Evolutionary conservation across 2,329 filamentous ascomycete genomes (phyloP).

Genomic region (Blastomyces percursus): DNA sequence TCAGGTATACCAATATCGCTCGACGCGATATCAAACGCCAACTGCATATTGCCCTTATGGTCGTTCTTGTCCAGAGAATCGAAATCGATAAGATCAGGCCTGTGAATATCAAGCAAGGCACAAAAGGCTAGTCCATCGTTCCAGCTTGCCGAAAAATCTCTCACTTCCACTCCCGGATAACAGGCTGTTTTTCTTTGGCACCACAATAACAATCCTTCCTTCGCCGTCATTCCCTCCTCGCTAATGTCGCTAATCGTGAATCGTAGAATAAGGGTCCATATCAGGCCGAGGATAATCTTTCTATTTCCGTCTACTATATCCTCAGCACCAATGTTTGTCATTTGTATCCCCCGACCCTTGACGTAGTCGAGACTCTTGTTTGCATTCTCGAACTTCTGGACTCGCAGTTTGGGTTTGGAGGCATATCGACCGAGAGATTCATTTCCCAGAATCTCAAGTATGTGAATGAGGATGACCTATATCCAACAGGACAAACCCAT

Average conservation of each 20-base stretch:
- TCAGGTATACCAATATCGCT: constrained; percentile 96
- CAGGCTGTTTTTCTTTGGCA: constrained; percentile 98
- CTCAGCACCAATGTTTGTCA: constrained; percentile 97
- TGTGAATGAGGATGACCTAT: constrained; percentile 86
- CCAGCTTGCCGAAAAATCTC: constrained; percentile 93
- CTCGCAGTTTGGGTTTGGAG: constrained; percentile 86
- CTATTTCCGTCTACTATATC: constrained; percentile 96
- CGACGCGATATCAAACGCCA: constrained; percentile 91
- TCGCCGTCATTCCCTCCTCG: constrained; percentile 92
- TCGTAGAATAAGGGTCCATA: constrained; percentile 95
- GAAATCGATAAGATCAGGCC: constrained; percentile 94
- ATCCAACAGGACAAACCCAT: not conserved
- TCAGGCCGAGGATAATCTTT: constrained; percentile 93
- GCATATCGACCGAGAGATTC: constrained; percentile 96
- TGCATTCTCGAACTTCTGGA: constrained; percentile 96
- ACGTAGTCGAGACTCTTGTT: constrained; percentile 93
- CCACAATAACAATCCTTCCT: constrained; percentile 90
- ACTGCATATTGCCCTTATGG: constrained; percentile 92
- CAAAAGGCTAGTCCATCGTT: constrained; percentile 96
- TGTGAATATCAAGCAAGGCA: constrained; percentile 89
- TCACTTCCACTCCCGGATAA: constrained; percentile 91
- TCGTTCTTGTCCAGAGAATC: constrained; percentile 88
- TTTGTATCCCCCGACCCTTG: constrained; percentile 78
- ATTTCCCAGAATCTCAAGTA: constrained; percentile 88
- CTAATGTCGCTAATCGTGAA: constrained; percentile 99